These are phyloP conservation scores for Catenaria anguillulae DNA, from an alignment of 371 early-diverging fungal genomes.

Conservation along the genomic window DNA sequence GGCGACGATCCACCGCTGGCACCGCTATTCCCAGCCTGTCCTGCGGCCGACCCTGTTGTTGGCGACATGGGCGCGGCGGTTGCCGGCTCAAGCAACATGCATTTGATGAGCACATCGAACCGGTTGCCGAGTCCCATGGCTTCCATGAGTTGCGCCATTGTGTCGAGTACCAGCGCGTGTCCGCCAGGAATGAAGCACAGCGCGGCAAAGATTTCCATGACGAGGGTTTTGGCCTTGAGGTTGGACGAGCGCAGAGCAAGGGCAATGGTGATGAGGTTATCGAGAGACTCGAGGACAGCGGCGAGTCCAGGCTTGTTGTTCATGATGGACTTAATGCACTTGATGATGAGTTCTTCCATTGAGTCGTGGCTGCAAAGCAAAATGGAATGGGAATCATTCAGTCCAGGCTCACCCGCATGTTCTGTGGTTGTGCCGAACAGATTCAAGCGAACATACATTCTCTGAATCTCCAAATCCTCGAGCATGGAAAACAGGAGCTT, in stretches of 20 bases:
- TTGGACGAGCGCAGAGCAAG: conserved; percentile 30
- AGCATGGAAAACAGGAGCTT: conserved; percentile 21
- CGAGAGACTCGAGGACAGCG: conserved; percentile 27
- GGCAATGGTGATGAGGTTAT: conserved; percentile 25
- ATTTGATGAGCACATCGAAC: conserved; percentile 27
- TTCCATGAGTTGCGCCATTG: conserved; percentile 23
- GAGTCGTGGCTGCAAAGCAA: conserved; percentile 13
- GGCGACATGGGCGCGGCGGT: too few relatives aligned
- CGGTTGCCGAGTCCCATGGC: conserved; percentile 18
- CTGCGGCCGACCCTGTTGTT: too few relatives aligned
- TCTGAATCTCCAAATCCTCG: conserved; percentile 16
- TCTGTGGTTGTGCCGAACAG: too few relatives aligned
- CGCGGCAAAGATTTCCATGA: conserved; percentile 30
- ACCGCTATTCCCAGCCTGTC: too few relatives aligned
- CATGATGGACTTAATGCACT: conserved; percentile 33
- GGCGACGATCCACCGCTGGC: too few relatives aligned
- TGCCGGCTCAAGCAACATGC: neutral
- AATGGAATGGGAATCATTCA: neutral
- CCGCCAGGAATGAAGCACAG: conserved; percentile 39
- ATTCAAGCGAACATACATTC: neutral
- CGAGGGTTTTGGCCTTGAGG: conserved; percentile 10
- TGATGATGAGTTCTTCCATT: conserved; percentile 32
- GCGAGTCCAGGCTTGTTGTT: conserved; percentile 37
- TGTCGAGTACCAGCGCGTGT: conserved; percentile 26
- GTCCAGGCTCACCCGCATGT: too few relatives aligned